phyloP scores from a whole-genome alignment of 345 rosid genomes.

The Ceriops zippeliana region DNA sequence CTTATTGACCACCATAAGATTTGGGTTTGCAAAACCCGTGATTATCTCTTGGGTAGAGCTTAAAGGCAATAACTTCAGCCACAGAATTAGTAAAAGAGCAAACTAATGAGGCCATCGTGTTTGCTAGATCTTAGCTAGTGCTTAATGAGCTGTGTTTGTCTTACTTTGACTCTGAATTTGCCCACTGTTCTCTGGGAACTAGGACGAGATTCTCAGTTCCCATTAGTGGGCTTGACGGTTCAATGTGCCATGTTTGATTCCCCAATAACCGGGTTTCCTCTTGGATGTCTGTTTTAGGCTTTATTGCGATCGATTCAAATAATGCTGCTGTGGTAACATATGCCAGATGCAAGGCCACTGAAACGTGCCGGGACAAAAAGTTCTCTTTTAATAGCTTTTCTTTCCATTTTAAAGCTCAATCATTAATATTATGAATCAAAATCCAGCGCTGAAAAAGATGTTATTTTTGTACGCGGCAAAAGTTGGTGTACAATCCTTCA shows the following conservation, averaged over 20 bases:
- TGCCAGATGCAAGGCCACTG: background rate
- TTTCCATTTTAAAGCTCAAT: too few species aligned
- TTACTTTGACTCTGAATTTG: background rate
- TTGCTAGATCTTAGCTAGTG: background rate
- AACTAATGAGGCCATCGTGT: background rate
- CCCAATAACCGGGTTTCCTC: constrained; percentile 46
- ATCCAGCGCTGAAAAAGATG: too few species aligned
- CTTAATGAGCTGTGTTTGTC: constrained; percentile 1
- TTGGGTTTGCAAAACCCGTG: background rate
- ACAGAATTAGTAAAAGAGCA: background rate
- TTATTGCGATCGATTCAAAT: background rate
- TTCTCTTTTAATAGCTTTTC: too few species aligned
- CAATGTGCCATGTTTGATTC: constrained; percentile 56
- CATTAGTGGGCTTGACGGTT: constrained; percentile 58
- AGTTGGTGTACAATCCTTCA: too few species aligned
- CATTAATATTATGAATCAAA: too few species aligned
- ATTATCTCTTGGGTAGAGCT: constrained; percentile 21
- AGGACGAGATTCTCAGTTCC: background rate
- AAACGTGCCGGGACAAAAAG: background rate
- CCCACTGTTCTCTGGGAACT: background rate
- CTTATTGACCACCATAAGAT: background rate
- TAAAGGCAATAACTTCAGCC: background rate
- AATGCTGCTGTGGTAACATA: background rate
- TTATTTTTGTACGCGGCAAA: constrained; percentile 1
- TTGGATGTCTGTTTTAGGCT: constrained; percentile 23